Conservation (phyloP, 106 monocot genomes). For the Narthecium ossifragum region DNA sequence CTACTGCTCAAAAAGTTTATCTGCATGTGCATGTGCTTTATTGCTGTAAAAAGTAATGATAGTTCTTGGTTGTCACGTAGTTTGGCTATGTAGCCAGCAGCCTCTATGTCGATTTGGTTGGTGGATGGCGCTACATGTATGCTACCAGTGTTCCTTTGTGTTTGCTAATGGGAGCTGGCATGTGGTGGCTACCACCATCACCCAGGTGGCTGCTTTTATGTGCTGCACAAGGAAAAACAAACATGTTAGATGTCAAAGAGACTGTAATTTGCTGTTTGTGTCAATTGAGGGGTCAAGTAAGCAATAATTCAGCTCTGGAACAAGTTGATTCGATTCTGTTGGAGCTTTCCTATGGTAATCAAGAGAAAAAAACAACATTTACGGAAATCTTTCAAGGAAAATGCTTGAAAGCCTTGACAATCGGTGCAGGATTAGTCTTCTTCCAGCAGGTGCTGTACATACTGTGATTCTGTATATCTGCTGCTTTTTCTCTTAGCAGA, state of each 20-base stretch:
- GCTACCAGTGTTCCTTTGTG: conserved; percentile 41
- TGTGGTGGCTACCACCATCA: conserved; percentile 92
- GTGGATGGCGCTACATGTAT: conserved; percentile 97
- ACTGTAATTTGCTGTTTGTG: conserved; percentile 61
- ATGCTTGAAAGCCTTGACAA: conserved; percentile 81
- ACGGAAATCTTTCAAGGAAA: conserved; percentile 86
- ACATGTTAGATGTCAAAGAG: conserved; percentile 42
- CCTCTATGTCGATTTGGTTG: conserved; percentile 55
- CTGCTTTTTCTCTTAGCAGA: no score
- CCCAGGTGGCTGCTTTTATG: conserved; percentile 89
- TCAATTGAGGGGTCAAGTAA: conserved; percentile 53
- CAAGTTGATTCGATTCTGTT: conserved; percentile 63
- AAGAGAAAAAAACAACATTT: conserved; percentile 43
- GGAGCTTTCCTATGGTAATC: conserved; percentile 53
- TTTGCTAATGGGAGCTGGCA: conserved; percentile 78
- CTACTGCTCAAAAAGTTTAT: neutral
- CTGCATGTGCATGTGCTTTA: neutral
- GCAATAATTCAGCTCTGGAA: conserved; percentile 33
- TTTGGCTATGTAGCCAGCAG: conserved; percentile 68
- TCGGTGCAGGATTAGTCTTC: conserved; percentile 87
- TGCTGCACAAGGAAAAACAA: conserved; percentile 60
- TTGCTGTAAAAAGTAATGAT: no score
- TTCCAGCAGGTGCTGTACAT: conserved; percentile 77
- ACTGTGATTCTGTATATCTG: neutral
- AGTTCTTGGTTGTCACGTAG: conserved; percentile 26